A percentile compares a stretch with the other conserved stretches of the same genome.
Evolutionary conservation across 306 rosid species (phyloP).

Genomic region (cucumber (Cucumis sativus)): Cucumber_9930_V3 NC_026660.2:1299001-1299500

Average conservation of each 20-base stretch:
- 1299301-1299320: constrained; percentile 93
- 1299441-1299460: constrained; percentile 98
- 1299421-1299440: constrained; percentile 95
- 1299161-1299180: constrained; percentile 97
- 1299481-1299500: neutral
- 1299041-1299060: constrained; percentile 92
- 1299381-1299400: constrained; percentile 97
- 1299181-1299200: constrained; percentile 59
- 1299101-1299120: constrained; percentile 98
- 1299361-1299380: constrained; percentile 97
- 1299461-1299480: constrained; percentile 58
- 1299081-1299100: constrained; percentile 97
- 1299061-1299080: constrained; percentile 85
- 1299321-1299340: constrained; percentile 99
- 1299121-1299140: constrained; percentile 91
- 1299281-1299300: constrained; percentile 39
- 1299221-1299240: neutral
- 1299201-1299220: neutral
- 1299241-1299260: neutral
- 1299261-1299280: neutral
- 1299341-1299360: constrained; percentile 95
- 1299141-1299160: constrained; percentile 97
- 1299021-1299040: constrained; percentile 99
- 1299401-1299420: constrained; percentile 93
- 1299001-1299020: constrained; percentile 99